These are phyloP conservation scores for Pseudozyma tsukubaensis DNA, from an alignment of 1,284 basidiomycete genomes.

Conservation along the genomic window DNA sequence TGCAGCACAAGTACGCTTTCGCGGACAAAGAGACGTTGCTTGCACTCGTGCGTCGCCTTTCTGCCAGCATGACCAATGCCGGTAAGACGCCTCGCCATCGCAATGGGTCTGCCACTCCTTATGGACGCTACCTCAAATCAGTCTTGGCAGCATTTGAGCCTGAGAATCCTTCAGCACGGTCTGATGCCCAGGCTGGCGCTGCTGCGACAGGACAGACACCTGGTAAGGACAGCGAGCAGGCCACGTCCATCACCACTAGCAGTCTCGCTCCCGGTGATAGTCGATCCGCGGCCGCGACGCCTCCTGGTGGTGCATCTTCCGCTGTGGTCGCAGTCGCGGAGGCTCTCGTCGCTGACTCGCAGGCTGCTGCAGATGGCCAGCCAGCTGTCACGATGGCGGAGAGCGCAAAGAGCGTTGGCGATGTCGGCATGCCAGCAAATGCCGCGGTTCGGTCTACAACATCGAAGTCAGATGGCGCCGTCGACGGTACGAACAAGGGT, in stretches of 20 bases:
- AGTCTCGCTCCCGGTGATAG: slow-evolving; percentile 47
- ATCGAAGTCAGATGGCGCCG: not conserved
- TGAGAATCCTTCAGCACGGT: slow-evolving; percentile 10
- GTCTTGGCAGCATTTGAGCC: slow-evolving; percentile 51
- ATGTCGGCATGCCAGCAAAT: not conserved
- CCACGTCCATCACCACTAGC: slow-evolving; percentile 39
- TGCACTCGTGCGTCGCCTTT: slow-evolving; percentile 41
- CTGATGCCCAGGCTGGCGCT: not conserved
- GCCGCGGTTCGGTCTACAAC: not conserved
- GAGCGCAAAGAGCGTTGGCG: not conserved
- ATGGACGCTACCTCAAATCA: slow-evolving; percentile 55
- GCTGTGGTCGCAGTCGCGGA: slow-evolving; percentile 3
- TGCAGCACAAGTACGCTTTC: slow-evolving; percentile 51
- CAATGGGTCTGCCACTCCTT: slow-evolving; percentile 58
- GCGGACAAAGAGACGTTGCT: slow-evolving; percentile 50
- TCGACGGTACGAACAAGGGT: not conserved
- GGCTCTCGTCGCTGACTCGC: not conserved
- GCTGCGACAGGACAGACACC: slow-evolving; percentile 26
- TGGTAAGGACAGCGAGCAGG: slow-evolving; percentile 46
- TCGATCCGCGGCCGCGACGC: slow-evolving; percentile 36
- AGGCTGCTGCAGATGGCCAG: not conserved
- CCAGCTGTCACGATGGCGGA: not conserved
- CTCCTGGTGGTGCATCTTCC: slow-evolving; percentile 7
- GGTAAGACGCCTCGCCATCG: slow-evolving; percentile 59
- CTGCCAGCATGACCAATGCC: slow-evolving; percentile 49